Percentiles rank a stretch among this genome's conserved stretches.
These are phyloP conservation scores for Acanthamoeba culbertsoni DNA, from an alignment of 208 protist species.

Conservation along the genomic window DNA sequence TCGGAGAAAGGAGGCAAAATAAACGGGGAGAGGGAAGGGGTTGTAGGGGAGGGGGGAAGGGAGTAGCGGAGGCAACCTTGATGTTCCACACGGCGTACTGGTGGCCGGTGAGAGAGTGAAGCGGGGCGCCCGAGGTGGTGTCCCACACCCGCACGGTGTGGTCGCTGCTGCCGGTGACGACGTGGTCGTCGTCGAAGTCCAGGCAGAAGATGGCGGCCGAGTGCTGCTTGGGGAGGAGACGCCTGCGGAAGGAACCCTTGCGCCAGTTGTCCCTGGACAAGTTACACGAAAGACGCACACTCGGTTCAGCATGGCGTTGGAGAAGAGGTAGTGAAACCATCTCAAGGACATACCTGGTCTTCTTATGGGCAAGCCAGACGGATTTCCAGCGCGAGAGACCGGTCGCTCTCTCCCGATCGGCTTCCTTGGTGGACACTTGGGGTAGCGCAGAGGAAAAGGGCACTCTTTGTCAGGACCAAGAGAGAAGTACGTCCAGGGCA, in stretches of 20 bases:
- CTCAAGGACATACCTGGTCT: slow-evolving; percentile 9
- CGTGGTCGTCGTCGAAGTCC: neutral
- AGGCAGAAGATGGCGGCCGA: neutral
- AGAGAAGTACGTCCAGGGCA: neutral
- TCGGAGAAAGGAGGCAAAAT: too few species aligned
- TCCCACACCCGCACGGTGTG: neutral
- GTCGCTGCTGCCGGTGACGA: neutral
- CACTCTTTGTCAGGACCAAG: neutral
- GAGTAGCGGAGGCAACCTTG: neutral
- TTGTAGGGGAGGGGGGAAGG: too few species aligned
- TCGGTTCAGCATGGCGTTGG: too few species aligned
- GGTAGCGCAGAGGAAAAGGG: neutral
- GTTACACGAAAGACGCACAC: too few species aligned
- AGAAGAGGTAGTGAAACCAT: too few species aligned
- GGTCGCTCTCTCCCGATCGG: neutral
- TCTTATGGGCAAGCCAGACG: neutral
- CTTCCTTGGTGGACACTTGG: neutral
- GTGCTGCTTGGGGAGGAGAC: neutral
- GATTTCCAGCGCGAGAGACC: neutral
- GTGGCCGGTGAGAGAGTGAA: neutral
- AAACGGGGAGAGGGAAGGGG: too few species aligned
- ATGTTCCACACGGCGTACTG: slow-evolving; percentile 10
- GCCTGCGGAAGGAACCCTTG: neutral
- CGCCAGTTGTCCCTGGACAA: neutral
- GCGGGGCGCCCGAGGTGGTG: neutral